phyloP scores from a whole-genome alignment of 202 grass and related monocot genomes.

The Cymbopogon flexuosus region DNA sequence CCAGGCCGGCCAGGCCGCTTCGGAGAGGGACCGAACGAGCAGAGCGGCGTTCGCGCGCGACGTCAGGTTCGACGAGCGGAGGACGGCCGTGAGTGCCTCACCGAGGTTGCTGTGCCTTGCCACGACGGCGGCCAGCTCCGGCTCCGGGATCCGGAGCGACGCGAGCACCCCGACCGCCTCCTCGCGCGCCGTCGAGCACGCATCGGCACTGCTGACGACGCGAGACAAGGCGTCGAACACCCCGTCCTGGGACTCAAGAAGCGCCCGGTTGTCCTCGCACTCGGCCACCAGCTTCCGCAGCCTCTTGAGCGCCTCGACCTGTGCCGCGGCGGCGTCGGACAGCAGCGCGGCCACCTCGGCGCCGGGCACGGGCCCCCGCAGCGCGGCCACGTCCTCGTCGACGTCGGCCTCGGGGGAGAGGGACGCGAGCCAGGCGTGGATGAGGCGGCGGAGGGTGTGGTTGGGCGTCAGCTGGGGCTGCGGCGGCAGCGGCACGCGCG shows the following conservation, averaged over 20 bases:
- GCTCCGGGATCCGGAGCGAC: conserved; percentile 57
- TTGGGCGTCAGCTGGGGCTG: conserved; percentile 67
- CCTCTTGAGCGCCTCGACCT: conserved; percentile 44
- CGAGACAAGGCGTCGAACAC: conserved; percentile 52
- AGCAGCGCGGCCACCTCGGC: conserved; percentile 46
- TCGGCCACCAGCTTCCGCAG: conserved; percentile 48
- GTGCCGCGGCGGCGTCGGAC: conserved; percentile 31
- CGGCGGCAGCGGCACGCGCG: conserved; percentile 38
- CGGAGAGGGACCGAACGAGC: conserved; percentile 47
- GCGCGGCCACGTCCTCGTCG: conserved; percentile 33
- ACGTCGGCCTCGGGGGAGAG: conserved; percentile 20
- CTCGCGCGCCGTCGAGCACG: conserved; percentile 36
- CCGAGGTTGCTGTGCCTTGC: conserved; percentile 39
- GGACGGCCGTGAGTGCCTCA: conserved; percentile 46
- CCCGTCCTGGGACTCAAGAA: conserved; percentile 49
- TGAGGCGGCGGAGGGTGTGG: conserved; percentile 88
- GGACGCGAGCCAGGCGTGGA: conserved; percentile 64
- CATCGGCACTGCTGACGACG: conserved; percentile 16
- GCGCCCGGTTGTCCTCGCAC: conserved; percentile 48
- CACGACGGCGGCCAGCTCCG: conserved; percentile 35
- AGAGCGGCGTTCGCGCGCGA: conserved; percentile 48
- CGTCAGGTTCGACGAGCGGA: conserved; percentile 42
- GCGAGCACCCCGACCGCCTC: conserved; percentile 65
- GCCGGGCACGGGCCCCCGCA: conserved; percentile 23
- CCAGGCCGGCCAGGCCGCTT: conserved; percentile 35